Percentiles rank a stretch among this genome's conserved stretches.
Conservation (phyloP, 108 stramenopile genomes). For the Skeletonema costatum region DNA sequence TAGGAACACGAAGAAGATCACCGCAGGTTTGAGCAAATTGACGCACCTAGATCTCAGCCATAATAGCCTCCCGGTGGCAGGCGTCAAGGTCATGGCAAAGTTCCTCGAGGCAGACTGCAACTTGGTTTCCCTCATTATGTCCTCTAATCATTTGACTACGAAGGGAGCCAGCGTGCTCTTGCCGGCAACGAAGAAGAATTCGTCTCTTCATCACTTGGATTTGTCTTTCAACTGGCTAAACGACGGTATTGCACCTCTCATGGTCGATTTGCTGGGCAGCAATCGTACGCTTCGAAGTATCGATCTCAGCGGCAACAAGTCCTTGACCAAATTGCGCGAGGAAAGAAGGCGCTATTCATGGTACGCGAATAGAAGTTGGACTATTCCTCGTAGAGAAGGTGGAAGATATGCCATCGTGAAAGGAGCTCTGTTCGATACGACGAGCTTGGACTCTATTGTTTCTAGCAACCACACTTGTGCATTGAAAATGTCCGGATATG, state of each 20-base stretch:
- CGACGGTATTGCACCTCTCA: not conserved
- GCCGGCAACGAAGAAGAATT: not conserved
- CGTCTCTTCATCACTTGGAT: not conserved
- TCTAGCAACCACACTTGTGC: conserved; percentile 16
- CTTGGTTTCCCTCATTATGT: not conserved
- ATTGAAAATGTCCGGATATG: not conserved
- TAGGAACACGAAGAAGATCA: not conserved
- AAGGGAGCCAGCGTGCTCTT: not conserved
- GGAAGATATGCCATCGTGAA: not conserved
- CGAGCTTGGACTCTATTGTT: not conserved
- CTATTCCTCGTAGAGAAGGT: not conserved
- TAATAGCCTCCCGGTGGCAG: not conserved
- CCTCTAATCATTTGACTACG: not conserved
- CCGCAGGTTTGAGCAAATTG: not conserved
- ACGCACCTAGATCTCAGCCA: conserved; percentile 1
- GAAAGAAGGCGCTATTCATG: not conserved
- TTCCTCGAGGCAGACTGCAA: conserved; percentile 3
- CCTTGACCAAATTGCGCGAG: not conserved
- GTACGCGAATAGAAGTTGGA: not conserved
- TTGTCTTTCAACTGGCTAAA: not conserved
- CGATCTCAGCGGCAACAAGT: not conserved
- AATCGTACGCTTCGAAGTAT: not conserved
- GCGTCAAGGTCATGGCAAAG: not conserved
- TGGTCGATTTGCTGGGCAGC: not conserved
- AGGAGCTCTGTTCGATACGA: conserved; percentile 6